These are phyloP conservation scores for Abrus pulchellus DNA, from an alignment of 306 rosid species.

Conservation along the genomic window DNA sequence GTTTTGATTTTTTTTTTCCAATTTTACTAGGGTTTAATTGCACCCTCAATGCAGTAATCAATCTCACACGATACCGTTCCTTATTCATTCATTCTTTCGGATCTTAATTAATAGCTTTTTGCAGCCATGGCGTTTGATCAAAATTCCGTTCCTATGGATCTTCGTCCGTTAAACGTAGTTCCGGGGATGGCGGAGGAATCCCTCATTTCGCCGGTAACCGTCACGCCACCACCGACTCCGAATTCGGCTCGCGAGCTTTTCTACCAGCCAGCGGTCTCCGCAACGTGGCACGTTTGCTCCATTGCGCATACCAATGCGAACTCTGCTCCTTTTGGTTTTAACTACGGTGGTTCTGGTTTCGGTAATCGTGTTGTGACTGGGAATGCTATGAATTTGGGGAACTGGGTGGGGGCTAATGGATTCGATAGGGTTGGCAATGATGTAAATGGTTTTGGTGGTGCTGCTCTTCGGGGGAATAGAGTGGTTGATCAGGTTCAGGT, in stretches of 20 bases:
- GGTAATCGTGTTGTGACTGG: conserved; percentile 52
- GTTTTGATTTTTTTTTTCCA: conserved; percentile 38
- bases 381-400: conserved; percentile 57
- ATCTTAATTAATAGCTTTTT: neutral
- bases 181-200: conserved; percentile 69
- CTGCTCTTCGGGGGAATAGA: conserved; percentile 49
- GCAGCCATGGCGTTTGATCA: conserved; percentile 84
- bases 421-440: conserved; percentile 62
- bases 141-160: conserved; percentile 64
- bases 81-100: neutral
- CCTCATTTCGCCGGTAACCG: conserved; percentile 53
- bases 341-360: conserved; percentile 51
- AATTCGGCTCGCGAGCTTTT: conserved; percentile 57
- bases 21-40: conserved; percentile 54
- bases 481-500: conserved; percentile 34
- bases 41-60: conserved; percentile 38
- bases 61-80: conserved; percentile 24
- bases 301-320: conserved; percentile 53
- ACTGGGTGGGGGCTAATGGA: conserved; percentile 49
- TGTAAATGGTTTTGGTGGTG: conserved; percentile 47
- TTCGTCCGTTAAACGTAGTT: conserved; percentile 70
- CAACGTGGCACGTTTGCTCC: conserved; percentile 69
- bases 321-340: conserved; percentile 58
- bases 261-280: conserved; percentile 53
- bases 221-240: conserved; percentile 37